Evolutionary conservation across 805 yeast genomes (phyloP), one percentile per base, ranked within the genome.

Genomic region (Alloascoidea africana): DNA sequence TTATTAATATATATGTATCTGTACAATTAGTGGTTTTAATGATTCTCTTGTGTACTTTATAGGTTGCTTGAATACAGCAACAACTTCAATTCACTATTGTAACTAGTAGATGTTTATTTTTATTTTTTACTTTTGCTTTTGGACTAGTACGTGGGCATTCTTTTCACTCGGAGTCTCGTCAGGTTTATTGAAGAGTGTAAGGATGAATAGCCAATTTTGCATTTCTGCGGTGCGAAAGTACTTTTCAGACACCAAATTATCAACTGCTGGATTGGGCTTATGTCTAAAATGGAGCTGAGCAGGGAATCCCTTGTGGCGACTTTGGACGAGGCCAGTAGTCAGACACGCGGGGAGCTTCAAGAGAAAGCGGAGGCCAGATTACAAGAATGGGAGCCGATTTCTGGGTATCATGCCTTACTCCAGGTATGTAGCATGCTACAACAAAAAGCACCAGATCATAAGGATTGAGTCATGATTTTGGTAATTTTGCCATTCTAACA

Each of bases 361-460:
- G 67, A 65, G 42, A 53, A 61, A 2, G 94, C 94, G 0, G 95
- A 85, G 48, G 51, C 60, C 15, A 82, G 74, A 53, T 58, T 86
- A 39, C 72, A 75, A 43, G 56, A 48, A 4, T 85, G 94, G 94
- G 85, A 81, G 46, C 50, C 56, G 0, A 60, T 59, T 15, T 70
- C 73, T 2, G 83, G 84, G 1, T 77, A 63, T 48, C 77, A 75
- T 51, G 64, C 52, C 37, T 46, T 63, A 11, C 55, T 79, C 14
- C 87, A 76, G 53, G 65, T 62, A 18, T 18, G 47, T 37, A 5
- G 18, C 4, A 6, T 14, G 1, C n/a, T 23, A 8, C 8, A 23
- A 23, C 13, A 23, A 8, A 23, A 23, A 17, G 3, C 16, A 17
- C n/a, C 15, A 18, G 14, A 14, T 35, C 3, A 19, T 23, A 27